Conservation (phyloP, 768 basidiomycete species). For the Rhizopogon vesiculosus region DNA sequence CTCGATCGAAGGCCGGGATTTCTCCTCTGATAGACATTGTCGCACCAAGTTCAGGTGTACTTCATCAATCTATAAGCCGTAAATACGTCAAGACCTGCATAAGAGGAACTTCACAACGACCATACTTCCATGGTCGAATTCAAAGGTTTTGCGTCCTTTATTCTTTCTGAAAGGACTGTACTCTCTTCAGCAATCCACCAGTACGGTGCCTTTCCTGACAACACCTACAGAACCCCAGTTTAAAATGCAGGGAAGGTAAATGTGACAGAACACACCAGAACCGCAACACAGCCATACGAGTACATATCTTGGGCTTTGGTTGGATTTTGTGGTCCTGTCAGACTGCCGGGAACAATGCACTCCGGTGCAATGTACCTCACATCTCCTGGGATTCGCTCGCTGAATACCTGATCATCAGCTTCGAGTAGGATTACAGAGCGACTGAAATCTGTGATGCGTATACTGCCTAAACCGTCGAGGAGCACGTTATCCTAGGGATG, state of each 20-base stretch:
- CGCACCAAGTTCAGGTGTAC: not conserved
- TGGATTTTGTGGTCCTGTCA: not conserved
- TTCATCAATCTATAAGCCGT: not conserved
- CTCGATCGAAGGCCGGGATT: not conserved
- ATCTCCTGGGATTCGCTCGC: not conserved
- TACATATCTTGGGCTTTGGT: not conserved
- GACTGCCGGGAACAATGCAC: too few relatives aligned
- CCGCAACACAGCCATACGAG: not conserved
- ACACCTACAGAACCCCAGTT: not conserved
- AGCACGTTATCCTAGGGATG: not conserved
- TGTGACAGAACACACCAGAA: not conserved
- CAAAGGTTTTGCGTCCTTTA: not conserved
- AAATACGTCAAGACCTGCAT: not conserved
- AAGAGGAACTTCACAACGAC: not conserved
- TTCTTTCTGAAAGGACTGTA: not conserved
- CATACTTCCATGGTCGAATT: not conserved
- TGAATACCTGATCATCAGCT: not conserved
- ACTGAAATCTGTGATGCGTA: not conserved
- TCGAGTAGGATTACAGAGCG: not conserved
- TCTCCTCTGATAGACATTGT: not conserved
- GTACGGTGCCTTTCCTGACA: not conserved
- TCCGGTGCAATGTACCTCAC: not conserved
- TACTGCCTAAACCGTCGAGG: not conserved
- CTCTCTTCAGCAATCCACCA: not conserved
- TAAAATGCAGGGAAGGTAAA: not conserved